Conservation (phyloP, 805 yeast species). For the Brettanomyces bruxellensis region DNA sequence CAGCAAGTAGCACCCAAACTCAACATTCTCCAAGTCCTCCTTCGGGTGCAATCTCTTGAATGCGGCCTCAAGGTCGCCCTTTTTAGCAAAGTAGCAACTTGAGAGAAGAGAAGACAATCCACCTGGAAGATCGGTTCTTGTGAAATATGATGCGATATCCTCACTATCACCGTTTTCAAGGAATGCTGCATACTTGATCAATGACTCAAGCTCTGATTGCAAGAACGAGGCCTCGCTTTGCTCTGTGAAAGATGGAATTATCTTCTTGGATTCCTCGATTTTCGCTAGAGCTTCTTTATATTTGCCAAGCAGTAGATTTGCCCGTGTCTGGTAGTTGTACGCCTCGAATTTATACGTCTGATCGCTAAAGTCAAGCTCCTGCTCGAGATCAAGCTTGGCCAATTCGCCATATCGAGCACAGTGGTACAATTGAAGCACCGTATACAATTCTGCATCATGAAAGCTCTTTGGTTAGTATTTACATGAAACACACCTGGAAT, state of each 20-base stretch:
- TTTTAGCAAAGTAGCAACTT: constrained; percentile 18
- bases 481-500: no score
- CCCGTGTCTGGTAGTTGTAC: constrained; percentile 16
- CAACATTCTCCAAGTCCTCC: constrained; percentile 30
- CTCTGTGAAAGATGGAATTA: not conserved
- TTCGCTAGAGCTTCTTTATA: constrained; percentile 10
- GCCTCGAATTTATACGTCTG: constrained; percentile 19
- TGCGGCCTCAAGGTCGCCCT: constrained; percentile 34
- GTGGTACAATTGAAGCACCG: constrained; percentile 22
- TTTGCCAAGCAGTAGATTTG: constrained; percentile 8
- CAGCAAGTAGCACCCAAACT: constrained; percentile 28
- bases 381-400: constrained; percentile 10
- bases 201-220: constrained; percentile 9
- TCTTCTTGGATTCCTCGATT: constrained; percentile 3
- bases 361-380: constrained; percentile 19
- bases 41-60: constrained; percentile 21
- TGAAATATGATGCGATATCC: not conserved
- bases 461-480: no score
- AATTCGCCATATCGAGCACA: constrained; percentile 17
- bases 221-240: constrained; percentile 5
- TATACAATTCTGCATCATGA: constrained; percentile 15
- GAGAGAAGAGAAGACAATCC: constrained; percentile 7
- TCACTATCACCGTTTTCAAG: constrained; percentile 2
- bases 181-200: constrained; percentile 7
- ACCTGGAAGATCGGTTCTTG: constrained; percentile 3